Percentiles rank a stretch among this genome's conserved stretches.
These are phyloP conservation scores for Fusarium drepaniforme DNA, from an alignment of 2,329 filamentous ascomycete genomes.

Conservation along the genomic window DNA sequence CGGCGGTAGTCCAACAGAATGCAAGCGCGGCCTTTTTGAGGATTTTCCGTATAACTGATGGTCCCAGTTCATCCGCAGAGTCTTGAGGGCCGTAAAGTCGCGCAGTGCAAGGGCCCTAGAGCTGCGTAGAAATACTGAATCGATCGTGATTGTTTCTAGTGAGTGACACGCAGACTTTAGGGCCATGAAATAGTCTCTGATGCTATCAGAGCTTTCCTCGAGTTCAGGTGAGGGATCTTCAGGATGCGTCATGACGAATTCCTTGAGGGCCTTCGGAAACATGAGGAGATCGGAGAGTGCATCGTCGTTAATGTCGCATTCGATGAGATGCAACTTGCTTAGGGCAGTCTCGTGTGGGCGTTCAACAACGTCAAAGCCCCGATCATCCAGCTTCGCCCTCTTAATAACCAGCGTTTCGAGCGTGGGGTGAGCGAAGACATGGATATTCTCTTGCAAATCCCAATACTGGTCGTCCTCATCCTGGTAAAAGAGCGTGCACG, in stretches of 20 bases:
- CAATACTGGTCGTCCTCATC: constrained; percentile 58
- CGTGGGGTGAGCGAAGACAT: constrained; percentile 63
- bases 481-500: constrained; percentile 62
- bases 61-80: constrained; percentile 59
- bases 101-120: constrained; percentile 57
- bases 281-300: constrained; percentile 53
- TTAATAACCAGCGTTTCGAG: constrained; percentile 59
- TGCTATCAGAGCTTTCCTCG: constrained; percentile 60
- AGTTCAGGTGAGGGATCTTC: constrained; percentile 55
- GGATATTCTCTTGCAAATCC: constrained; percentile 64
- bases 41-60: constrained; percentile 61
- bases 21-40: constrained; percentile 57
- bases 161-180: constrained; percentile 56
- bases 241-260: constrained; percentile 62
- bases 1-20: constrained; percentile 61
- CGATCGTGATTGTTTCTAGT: constrained; percentile 59
- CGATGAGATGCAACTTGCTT: constrained; percentile 58
- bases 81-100: constrained; percentile 56
- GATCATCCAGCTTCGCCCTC: constrained; percentile 59
- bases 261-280: constrained; percentile 58
- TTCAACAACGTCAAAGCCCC: constrained; percentile 61
- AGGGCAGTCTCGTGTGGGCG: constrained; percentile 60
- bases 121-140: constrained; percentile 55
- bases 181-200: constrained; percentile 61
- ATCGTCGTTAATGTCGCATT: constrained; percentile 63